Percentiles rank a stretch among this genome's conserved stretches.
Conservation (phyloP, 139 green algal species). For the Bryopsis sp. region DNA sequence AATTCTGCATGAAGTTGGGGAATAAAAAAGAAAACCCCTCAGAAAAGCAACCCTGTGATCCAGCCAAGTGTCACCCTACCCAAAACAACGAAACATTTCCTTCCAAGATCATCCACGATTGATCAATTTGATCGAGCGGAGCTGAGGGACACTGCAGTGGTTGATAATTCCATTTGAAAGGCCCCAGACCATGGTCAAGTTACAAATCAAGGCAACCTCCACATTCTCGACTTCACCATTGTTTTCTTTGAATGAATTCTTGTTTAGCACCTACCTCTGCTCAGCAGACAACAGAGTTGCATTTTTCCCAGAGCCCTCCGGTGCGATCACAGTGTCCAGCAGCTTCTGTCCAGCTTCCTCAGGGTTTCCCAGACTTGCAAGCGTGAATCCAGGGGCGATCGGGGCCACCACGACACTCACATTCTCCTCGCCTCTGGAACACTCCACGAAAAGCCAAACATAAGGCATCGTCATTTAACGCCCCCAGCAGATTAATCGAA, state of each 20-base stretch:
- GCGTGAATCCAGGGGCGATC: conserved; percentile 61
- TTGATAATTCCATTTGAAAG: not conserved
- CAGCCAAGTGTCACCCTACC: no score
- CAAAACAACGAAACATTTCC: conserved; percentile 19
- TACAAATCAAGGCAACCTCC: not conserved
- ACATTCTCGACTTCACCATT: conserved; percentile 5
- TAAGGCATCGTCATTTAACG: no score
- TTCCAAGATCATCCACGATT: not conserved
- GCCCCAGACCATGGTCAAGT: not conserved
- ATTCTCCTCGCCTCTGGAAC: conserved; percentile 76
- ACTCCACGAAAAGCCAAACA: not conserved
- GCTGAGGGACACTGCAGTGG: not conserved
- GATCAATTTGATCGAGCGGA: not conserved
- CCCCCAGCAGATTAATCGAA: no score
- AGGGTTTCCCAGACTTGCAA: conserved; percentile 47
- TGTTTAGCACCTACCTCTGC: conserved; percentile 13
- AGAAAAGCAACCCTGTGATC: conserved; percentile 7
- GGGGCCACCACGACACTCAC: conserved; percentile 78
- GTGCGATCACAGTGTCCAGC: conserved; percentile 47
- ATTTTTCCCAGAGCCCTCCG: conserved; percentile 28
- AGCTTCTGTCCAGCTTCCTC: conserved; percentile 42
- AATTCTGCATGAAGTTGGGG: not conserved
- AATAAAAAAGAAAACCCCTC: conserved; percentile 22
- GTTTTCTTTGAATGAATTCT: not conserved
- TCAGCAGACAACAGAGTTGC: conserved; percentile 44